Conservation (phyloP, 352 stramenopile genomes). For the Globisporangium spinosum region DNA sequence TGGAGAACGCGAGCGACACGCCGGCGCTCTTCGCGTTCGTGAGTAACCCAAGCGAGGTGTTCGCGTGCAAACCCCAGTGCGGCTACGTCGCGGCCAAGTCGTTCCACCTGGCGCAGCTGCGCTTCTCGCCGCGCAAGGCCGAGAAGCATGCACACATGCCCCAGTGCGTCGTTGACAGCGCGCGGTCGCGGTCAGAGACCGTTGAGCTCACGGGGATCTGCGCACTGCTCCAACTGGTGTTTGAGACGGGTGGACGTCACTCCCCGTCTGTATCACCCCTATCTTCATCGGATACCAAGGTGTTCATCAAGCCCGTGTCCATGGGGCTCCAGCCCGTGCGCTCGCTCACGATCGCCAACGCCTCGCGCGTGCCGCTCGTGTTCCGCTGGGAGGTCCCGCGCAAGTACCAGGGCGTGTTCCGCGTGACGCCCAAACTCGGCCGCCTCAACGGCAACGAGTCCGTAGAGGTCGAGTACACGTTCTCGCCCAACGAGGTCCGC, state of each 20-base stretch:
- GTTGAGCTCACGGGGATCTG: constrained; percentile 58
- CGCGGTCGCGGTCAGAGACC: constrained; percentile 35
- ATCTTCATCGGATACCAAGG: constrained; percentile 25
- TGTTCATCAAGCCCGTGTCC: constrained; percentile 86
- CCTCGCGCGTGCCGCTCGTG: constrained; percentile 82
- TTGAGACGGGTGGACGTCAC: constrained; percentile 26
- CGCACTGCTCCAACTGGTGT: constrained; percentile 47
- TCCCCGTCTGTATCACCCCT: background rate
- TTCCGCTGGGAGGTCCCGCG: constrained; percentile 74
- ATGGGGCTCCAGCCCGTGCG: constrained; percentile 64
- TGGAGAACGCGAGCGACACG: constrained; percentile 88
- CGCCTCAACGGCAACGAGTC: constrained; percentile 83
- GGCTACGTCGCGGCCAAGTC: constrained; percentile 74
- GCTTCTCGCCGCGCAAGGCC: constrained; percentile 54
- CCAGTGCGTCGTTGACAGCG: constrained; percentile 75
- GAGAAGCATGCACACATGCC: constrained; percentile 51
- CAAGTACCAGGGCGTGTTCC: constrained; percentile 57
- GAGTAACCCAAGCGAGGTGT: constrained; percentile 53
- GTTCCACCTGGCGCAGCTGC: constrained; percentile 82
- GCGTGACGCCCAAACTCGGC: constrained; percentile 61
- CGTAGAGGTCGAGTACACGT: constrained; percentile 56
- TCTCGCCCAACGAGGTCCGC: constrained; percentile 71
- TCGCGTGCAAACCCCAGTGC: constrained; percentile 63
- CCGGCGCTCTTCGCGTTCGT: constrained; percentile 85
- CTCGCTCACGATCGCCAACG: constrained; percentile 64